phyloP scores from a whole-genome alignment of 257 asterid species.

The Solanum pimpinellifolium region DNA sequence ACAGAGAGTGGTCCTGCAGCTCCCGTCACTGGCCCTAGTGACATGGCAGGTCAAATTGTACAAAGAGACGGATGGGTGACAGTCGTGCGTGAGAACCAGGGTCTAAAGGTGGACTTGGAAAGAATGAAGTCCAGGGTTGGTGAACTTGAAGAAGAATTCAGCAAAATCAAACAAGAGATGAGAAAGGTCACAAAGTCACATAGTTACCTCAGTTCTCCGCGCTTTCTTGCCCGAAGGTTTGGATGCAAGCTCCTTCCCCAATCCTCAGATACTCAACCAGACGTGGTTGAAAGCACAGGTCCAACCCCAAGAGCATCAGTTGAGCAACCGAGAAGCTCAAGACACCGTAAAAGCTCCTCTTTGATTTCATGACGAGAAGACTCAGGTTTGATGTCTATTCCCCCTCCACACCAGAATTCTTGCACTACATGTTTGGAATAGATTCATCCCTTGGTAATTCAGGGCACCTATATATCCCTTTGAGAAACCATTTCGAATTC shows the following conservation, averaged over 20 bases:
- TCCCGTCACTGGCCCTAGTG: slow-evolving; percentile 22
- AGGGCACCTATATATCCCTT: neutral
- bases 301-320: slow-evolving; percentile 61
- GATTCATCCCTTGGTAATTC: neutral
- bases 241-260: slow-evolving; percentile 55
- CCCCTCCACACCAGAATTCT: neutral
- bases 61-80: slow-evolving; percentile 86
- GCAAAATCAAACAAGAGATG: slow-evolving; percentile 73
- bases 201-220: slow-evolving; percentile 58
- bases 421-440: neutral
- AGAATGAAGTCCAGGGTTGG: slow-evolving; percentile 79
- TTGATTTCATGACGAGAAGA: slow-evolving; percentile 7
- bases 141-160: slow-evolving; percentile 80
- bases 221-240: slow-evolving; percentile 23
- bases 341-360: slow-evolving; percentile 56
- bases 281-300: slow-evolving; percentile 41
- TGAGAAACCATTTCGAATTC: neutral
- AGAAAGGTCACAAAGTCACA: slow-evolving; percentile 61
- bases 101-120: slow-evolving; percentile 68
- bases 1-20: slow-evolving; percentile 56
- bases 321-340: slow-evolving; percentile 27
- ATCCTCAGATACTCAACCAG: slow-evolving; percentile 41
- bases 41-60: slow-evolving; percentile 33
- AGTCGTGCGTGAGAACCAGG: slow-evolving; percentile 78
- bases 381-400: neutral